phyloP scores from a whole-genome alignment of 192 early-diverging fungal genomes.

The Mortierella claussenii region DNA sequence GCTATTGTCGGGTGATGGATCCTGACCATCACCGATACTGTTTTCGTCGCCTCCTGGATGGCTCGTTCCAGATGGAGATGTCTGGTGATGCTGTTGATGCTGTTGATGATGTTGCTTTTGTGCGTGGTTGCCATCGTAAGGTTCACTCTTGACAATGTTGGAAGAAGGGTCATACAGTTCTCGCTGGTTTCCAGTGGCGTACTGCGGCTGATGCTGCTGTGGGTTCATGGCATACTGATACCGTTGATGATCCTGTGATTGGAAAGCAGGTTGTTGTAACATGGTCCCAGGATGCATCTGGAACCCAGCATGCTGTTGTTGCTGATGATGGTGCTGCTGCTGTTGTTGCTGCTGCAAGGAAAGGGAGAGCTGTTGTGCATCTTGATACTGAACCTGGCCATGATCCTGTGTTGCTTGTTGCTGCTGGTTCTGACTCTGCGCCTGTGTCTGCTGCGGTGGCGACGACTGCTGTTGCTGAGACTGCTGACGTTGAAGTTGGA shows the following conservation, averaged over 20 bases:
- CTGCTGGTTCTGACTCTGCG: constrained; percentile 8
- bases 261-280: neutral
- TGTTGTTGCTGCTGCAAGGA: neutral
- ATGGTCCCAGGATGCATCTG: constrained; percentile 10
- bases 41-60: neutral
- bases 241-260: constrained; percentile 21
- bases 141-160: constrained; percentile 18
- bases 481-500: constrained; percentile 40
- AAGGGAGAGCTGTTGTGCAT: too few relatives aligned
- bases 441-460: constrained; percentile 4
- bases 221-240: constrained; percentile 6
- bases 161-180: constrained; percentile 14
- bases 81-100: neutral
- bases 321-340: constrained; percentile 2
- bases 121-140: constrained; percentile 3
- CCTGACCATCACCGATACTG: neutral
- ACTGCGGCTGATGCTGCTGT: neutral
- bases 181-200: neutral
- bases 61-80: neutral
- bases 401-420: constrained; percentile 9
- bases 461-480: constrained; percentile 10
- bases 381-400: neutral
- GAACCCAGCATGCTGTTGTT: constrained; percentile 16
- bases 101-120: neutral
- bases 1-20: neutral